Evolutionary conservation across 805 yeast genomes (phyloP).

Genomic region (Sungouiozyma ichnusensis): DNA sequence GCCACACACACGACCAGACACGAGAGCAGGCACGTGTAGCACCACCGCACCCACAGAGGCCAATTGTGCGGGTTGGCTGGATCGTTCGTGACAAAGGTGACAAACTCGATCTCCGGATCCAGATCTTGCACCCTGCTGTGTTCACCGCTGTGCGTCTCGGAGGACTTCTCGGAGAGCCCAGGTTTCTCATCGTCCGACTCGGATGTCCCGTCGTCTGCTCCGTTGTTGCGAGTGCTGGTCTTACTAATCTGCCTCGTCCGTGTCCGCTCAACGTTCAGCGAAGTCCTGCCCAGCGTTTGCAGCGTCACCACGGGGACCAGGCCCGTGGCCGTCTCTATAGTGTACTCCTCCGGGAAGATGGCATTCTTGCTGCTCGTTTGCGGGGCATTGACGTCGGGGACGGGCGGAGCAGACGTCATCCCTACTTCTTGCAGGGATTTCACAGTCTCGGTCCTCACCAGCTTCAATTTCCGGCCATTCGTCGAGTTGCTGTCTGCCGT

Average conservation of each 20-base stretch:
- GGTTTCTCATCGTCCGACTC: constrained; percentile 7
- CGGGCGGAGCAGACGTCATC: constrained; percentile 41
- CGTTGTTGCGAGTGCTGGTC: constrained; percentile 2
- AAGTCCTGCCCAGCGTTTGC: constrained; percentile 51
- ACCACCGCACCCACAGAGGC: constrained; percentile 47
- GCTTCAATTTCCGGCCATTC: constrained; percentile 19
- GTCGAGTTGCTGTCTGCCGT: not conserved
- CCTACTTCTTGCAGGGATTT: constrained; percentile 59
- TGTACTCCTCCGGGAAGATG: constrained; percentile 87
- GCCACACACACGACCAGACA: constrained; percentile 79
- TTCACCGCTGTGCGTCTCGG: constrained; percentile 13
- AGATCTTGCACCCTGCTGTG: constrained; percentile 27
- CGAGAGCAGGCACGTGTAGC: constrained; percentile 59
- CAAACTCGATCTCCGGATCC: constrained; percentile 70
- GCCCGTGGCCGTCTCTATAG: constrained; percentile 80
- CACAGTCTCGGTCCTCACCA: constrained; percentile 60
- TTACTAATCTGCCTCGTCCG: constrained; percentile 29
- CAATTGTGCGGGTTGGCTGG: constrained; percentile 90
- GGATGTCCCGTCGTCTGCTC: constrained; percentile 7
- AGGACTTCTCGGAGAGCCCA: constrained; percentile 13
- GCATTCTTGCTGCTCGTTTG: constrained; percentile 42
- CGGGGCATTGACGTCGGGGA: constrained; percentile 50
- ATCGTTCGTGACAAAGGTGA: constrained; percentile 68
- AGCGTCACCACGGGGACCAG: constrained; percentile 72
- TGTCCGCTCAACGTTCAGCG: constrained; percentile 28